Conservation (phyloP, 1,139 yeast species). For the Kurtzmaniella quercitrusa region DNA sequence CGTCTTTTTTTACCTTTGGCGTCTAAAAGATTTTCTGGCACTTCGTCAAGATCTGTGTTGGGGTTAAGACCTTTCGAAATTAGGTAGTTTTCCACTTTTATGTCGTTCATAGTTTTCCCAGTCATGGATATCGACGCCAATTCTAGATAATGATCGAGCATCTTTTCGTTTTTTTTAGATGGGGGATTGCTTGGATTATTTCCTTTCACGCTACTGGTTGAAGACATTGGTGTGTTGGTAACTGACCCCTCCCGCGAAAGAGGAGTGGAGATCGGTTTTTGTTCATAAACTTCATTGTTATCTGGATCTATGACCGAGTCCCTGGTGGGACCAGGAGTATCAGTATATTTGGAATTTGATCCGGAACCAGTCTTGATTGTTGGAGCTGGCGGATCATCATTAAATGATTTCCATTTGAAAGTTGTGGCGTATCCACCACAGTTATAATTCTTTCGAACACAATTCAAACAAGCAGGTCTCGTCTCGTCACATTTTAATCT, state of each 20-base stretch:
- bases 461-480: conserved; percentile 75
- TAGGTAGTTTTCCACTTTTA: conserved; percentile 45
- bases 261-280: not conserved
- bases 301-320: not conserved
- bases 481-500: conserved; percentile 91
- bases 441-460: conserved; percentile 24
- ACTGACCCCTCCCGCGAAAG: not conserved
- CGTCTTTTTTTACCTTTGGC: not conserved
- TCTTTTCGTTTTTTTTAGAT: conserved; percentile 9
- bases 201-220: not conserved
- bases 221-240: not conserved
- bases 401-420: conserved; percentile 61
- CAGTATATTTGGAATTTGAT: not conserved
- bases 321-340: too few relatives aligned
- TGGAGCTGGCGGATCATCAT: conserved; percentile 13
- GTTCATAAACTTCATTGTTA: not conserved
- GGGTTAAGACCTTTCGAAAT: conserved; percentile 52
- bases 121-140: conserved; percentile 52
- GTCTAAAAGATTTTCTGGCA: not conserved
- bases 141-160: conserved; percentile 43
- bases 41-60: conserved; percentile 11
- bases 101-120: conserved; percentile 47
- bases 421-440: conserved; percentile 52
- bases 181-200: conserved; percentile 2
- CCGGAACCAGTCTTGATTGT: not conserved